Evolutionary conservation across 129 eudicot genomes (phyloP), one percentile per base, ranked within the genome.

Genomic region (Apium graveolens): DNA sequence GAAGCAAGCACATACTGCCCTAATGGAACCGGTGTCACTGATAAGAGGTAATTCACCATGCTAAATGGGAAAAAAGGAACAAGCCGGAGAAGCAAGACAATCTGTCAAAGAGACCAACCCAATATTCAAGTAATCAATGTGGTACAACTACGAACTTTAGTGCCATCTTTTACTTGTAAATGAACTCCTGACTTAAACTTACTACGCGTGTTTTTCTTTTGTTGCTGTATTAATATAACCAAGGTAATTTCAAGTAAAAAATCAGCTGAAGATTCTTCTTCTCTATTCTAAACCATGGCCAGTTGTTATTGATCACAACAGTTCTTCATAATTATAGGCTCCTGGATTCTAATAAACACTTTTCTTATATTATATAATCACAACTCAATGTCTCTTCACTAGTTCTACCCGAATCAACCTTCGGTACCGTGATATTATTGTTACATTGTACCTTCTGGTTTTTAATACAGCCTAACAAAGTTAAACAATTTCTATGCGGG

Each of bases 11-110:
- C 76, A 81, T 93, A 93, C 77, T 91, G 87, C 83, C 86, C 68
- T 35, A 86, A 18, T 10, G 98, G 83, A 68, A 93, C 85, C 26
- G 98, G 95, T 71, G 98, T 93, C 46, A 93, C 97, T 2, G 98
- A 91, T 71, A 93, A 84, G 69, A 93, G 97, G 84, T 93, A 93
- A 85, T 93, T 93, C 91, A 93, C 32, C 91, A 93, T 87, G 83
- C 88, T 91, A 81, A 89, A 91, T 12, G 97, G 97, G 75, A 93
- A 97, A 42, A 93, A 78, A 46, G 98, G 98, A 84, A 93, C 97
- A 60, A 93, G 95, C 79, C 98, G 91, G 37, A 93, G 97, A 84
- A 93, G 78, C 83, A 93, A 81, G 24, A 88, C 98, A 79, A 93
- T 93, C 98, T 93, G 92, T 72, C 49, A 80, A 63, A 75, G 65